Evolutionary conservation across 2,329 filamentous ascomycete genomes (phyloP), one percentile per base, ranked within the genome.

Genomic region (Xylariaceae sp.): DNA sequence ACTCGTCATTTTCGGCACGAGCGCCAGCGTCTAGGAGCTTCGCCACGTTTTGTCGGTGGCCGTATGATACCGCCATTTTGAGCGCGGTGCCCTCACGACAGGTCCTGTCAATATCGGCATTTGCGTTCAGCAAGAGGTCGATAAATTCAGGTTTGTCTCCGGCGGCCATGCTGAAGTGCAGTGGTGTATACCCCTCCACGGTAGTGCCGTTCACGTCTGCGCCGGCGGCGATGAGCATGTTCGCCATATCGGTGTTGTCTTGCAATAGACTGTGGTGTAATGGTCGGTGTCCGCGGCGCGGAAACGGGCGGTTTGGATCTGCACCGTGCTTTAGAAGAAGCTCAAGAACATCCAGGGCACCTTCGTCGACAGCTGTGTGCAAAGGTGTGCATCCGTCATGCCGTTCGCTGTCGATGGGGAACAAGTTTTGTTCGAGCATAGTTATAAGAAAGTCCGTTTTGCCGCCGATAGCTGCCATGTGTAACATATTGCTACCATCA

Each of bases 121-220:
- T 27, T 4, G 22, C 22, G 22, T 27, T 27, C 4, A 27, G 22
- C 22, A 27, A 27, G 22, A 27, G 4, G 22, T 27, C 22, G 22
- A 27, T 27, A 7, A 27, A 27, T 27, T 27, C 22, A 7, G 22
- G 22, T 27, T 27, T 27, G 22, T 27, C 22, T 5, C 22, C 22
- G 7, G 22, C 7, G 7, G 22, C 22, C 22, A 27, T 27, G 22
- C 22, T 5, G 7, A 27, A 27, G 22, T 27, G n/a, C 41, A 12
- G 15, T 47, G 45, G 43, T n/a, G 27, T 14, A 15, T 47, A 42
- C 10, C 45, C 45, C n/a, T 47, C 38, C 3, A 14, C 17, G 6
- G 36, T 47, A 10, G 31, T 47, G 2, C 38, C 45, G 18, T 47
- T 42, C 15, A 47, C 45, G 17, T 47, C 39, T 12, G 45, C 45